Conservation (phyloP, 306 rosid genomes). For the Astragalus glycyphyllos region DNA sequence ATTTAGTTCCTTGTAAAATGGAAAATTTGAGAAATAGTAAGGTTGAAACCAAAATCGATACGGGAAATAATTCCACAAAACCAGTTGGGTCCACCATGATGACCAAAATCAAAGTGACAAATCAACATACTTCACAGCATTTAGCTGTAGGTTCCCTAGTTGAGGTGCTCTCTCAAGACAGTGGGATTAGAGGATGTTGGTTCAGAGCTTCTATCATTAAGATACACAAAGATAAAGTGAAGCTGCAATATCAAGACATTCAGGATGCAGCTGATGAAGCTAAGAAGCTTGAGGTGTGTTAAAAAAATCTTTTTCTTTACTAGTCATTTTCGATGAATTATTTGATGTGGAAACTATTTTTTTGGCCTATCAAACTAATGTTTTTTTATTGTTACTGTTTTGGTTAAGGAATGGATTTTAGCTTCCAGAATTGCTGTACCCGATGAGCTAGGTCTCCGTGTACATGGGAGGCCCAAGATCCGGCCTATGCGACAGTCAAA, state of each 20-base stretch:
- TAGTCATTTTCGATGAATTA: not conserved
- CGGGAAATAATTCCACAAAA: conserved; percentile 35
- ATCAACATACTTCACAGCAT: conserved; percentile 33
- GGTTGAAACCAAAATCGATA: conserved; percentile 38
- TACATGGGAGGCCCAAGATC: conserved; percentile 56
- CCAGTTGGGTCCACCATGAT: conserved; percentile 29
- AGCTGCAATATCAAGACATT: conserved; percentile 77
- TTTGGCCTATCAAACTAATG: too few relatives aligned
- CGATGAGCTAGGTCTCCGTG: conserved; percentile 63
- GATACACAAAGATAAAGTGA: conserved; percentile 69
- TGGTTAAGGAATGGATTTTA: conserved; percentile 76
- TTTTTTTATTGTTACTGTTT: not conserved
- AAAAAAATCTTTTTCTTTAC: not conserved
- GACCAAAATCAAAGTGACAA: conserved; percentile 38
- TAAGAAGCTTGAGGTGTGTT: conserved; percentile 75
- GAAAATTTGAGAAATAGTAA: conserved; percentile 26
- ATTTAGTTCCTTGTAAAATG: conserved; percentile 24
- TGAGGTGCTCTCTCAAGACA: conserved; percentile 89
- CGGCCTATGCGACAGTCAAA: conserved; percentile 56
- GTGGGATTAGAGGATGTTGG: conserved; percentile 96
- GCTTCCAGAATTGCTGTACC: conserved; percentile 66
- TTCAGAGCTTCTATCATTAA: conserved; percentile 75
- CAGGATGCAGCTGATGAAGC: conserved; percentile 77
- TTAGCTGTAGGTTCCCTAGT: conserved; percentile 63
- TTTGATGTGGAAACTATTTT: not conserved